Evolutionary conservation across 805 yeast species (phyloP).

Genomic region (Cephaloascus fragrans): DNA sequence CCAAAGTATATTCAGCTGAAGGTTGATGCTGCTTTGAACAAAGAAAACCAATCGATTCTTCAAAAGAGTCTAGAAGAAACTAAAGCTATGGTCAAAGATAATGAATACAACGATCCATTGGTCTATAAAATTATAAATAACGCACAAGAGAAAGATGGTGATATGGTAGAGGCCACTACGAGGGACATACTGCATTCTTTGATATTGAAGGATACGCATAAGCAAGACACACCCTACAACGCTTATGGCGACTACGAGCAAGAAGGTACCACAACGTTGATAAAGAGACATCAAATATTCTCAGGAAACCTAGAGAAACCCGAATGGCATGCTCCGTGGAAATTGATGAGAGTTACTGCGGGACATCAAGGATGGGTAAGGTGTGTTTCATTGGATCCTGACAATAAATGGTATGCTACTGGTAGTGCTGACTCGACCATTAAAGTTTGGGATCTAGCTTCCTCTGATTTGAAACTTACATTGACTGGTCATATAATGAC

Average conservation of each 20-base stretch:
- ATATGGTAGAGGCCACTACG: neutral
- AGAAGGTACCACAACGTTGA: neutral
- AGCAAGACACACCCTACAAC: neutral
- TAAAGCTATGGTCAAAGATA: neutral
- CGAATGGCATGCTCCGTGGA: conserved; percentile 58
- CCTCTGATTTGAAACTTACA: conserved; percentile 60
- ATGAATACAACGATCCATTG: too few relatives aligned
- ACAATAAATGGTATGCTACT: conserved; percentile 83
- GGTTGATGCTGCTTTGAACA: neutral
- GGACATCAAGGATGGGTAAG: conserved; percentile 95
- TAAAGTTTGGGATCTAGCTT: conserved; percentile 83
- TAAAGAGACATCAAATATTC: conserved; percentile 1
- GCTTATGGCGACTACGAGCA: neutral
- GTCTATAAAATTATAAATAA: too few relatives aligned
- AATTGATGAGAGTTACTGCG: conserved; percentile 58
- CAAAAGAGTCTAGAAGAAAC: neutral
- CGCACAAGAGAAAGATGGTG: neutral
- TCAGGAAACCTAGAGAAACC: conserved; percentile 6
- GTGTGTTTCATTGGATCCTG: conserved; percentile 74
- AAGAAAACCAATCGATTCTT: neutral
- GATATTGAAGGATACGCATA: neutral
- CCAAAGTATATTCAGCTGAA: neutral
- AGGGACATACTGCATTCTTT: neutral
- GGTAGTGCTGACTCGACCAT: conserved; percentile 87
- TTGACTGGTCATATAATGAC: conserved; percentile 89